These are phyloP conservation scores for Cyphellophora europaea DNA, from an alignment of 2,329 filamentous ascomycete species.

Conservation along the genomic window DNA sequence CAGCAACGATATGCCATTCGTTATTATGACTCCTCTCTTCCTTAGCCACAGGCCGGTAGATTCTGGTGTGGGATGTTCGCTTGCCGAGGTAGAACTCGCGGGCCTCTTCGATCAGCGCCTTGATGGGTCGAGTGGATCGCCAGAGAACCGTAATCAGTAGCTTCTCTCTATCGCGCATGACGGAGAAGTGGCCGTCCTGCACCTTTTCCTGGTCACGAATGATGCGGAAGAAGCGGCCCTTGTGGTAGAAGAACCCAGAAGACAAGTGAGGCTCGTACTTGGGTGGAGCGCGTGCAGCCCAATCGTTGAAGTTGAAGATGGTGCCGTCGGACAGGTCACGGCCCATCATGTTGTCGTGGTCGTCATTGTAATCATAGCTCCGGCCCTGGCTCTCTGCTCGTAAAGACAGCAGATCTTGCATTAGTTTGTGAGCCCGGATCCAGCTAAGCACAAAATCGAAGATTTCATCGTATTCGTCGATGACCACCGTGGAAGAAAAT, in stretches of 20 bases:
- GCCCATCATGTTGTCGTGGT: conserved; percentile 17
- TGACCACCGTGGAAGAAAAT: conserved; percentile 37
- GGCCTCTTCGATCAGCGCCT: conserved; percentile 34
- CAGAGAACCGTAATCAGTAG: conserved; percentile 39
- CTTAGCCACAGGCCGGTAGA: conserved; percentile 36
- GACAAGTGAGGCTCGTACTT: conserved; percentile 42
- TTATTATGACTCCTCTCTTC: conserved; percentile 20
- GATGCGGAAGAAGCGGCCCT: conserved; percentile 34
- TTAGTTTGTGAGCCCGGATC: conserved; percentile 44
- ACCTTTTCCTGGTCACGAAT: conserved; percentile 24
- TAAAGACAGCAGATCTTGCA: conserved; percentile 43
- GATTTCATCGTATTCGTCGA: conserved; percentile 49
- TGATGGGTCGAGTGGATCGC: conserved; percentile 38
- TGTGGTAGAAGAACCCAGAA: conserved; percentile 32
- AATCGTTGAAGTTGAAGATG: conserved; percentile 42
- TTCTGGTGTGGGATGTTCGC: conserved; percentile 33
- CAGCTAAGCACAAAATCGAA: conserved; percentile 52
- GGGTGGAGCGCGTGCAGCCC: conserved; percentile 37
- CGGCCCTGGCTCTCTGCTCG: conserved; percentile 43
- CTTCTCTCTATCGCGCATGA: conserved; percentile 27
- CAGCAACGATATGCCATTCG: conserved; percentile 15
- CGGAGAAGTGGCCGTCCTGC: conserved; percentile 18
- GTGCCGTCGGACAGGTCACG: conserved; percentile 27
- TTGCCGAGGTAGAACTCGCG: conserved; percentile 35
- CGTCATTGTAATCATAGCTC: conserved; percentile 27